These are phyloP conservation scores for Aspergillus ruber DNA, from an alignment of 2,329 filamentous ascomycete species.

Conservation along the genomic window DNA sequence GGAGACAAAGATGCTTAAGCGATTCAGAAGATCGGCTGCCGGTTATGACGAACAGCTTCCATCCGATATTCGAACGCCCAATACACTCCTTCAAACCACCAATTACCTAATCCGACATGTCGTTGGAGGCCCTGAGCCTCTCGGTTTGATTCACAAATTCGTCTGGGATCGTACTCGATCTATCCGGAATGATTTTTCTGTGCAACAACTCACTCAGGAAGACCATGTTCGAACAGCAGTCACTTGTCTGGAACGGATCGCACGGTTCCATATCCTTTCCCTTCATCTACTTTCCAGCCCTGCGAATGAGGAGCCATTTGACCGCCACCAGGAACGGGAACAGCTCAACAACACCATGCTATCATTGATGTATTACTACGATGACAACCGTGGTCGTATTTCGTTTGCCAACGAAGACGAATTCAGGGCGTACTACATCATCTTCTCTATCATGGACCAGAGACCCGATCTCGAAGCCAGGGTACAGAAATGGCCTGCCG, in stretches of 20 bases:
- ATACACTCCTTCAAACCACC: slow-evolving; percentile 40
- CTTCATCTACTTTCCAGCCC: slow-evolving; percentile 53
- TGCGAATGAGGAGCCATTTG: slow-evolving; percentile 48
- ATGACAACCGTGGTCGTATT: slow-evolving; percentile 47
- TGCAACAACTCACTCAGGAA: slow-evolving; percentile 53
- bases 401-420: slow-evolving; percentile 55
- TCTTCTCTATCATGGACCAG: slow-evolving; percentile 49
- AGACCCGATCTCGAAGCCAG: slow-evolving; percentile 52
- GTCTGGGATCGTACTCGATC: slow-evolving; percentile 61
- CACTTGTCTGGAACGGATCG: slow-evolving; percentile 57
- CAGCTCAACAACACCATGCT: slow-evolving; percentile 58
- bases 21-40: slow-evolving; percentile 56
- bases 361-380: slow-evolving; percentile 56
- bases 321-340: slow-evolving; percentile 56
- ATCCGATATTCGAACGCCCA: slow-evolving; percentile 57
- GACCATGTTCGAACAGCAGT: slow-evolving; percentile 53
- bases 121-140: slow-evolving; percentile 43
- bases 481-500: slow-evolving; percentile 49
- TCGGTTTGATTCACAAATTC: slow-evolving; percentile 54
- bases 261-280: slow-evolving; percentile 57
- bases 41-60: slow-evolving; percentile 58
- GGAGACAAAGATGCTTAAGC: slow-evolving; percentile 54
- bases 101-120: slow-evolving; percentile 47
- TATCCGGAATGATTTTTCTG: slow-evolving; percentile 59
- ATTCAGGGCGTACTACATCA: slow-evolving; percentile 57